A percentile compares a stretch with the other conserved stretches of the same genome.
These are phyloP conservation scores for Evansstolkia leycettana DNA, from an alignment of 495 filamentous ascomycete species.

Conservation along the genomic window DNA sequence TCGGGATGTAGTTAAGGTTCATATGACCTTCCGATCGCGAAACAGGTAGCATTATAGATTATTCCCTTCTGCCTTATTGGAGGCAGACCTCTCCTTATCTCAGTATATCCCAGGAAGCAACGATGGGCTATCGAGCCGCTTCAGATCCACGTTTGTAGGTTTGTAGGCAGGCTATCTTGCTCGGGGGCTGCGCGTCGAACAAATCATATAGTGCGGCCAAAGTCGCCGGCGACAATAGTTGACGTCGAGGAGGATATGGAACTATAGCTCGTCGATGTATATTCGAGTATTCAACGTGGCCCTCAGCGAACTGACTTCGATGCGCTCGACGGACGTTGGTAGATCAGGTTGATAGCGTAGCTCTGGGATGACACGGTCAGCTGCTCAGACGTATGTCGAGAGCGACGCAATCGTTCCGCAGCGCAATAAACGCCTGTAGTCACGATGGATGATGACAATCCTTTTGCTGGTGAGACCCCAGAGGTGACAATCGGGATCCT, in stretches of 20 bases:
- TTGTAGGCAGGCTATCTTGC: not conserved
- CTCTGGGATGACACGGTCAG: too few species aligned
- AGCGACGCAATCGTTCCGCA: too few species aligned
- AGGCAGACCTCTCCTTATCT: not conserved
- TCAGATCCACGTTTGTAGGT: not conserved
- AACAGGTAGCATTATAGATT: conserved; percentile 79
- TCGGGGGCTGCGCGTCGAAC: not conserved
- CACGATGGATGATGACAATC: not conserved
- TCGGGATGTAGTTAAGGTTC: conserved; percentile 66
- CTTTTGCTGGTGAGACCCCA: not conserved
- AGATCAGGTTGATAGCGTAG: too few species aligned
- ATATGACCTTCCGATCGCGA: conserved; percentile 54
- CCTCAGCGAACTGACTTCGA: too few species aligned
- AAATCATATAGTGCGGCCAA: not conserved
- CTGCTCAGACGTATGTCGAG: too few species aligned
- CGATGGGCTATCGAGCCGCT: not conserved
- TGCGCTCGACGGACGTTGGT: too few species aligned
- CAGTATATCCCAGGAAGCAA: too few species aligned
- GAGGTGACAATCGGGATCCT: not conserved
- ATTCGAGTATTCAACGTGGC: too few species aligned
- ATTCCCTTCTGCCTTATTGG: conserved; percentile 4
- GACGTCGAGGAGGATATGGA: not conserved
- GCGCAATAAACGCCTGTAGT: not conserved
- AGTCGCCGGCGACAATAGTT: not conserved
- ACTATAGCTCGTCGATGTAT: too few species aligned